phyloP scores from a whole-genome alignment of 2,329 filamentous ascomycete genomes.

The Sporothrix brunneoviolacea region DNA sequence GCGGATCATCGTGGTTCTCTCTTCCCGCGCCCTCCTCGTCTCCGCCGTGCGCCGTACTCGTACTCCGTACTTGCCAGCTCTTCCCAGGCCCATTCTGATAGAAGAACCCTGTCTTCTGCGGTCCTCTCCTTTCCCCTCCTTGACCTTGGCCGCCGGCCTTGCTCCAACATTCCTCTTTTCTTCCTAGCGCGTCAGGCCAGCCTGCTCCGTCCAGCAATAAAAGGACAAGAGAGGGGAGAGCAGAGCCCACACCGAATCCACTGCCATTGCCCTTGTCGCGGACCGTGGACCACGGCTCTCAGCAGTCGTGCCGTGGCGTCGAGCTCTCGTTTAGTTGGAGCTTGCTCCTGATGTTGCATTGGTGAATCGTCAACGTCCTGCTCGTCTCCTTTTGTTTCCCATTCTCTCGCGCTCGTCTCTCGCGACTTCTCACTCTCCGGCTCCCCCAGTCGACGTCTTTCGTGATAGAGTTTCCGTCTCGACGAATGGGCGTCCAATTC shows the following conservation, averaged over 20 bases:
- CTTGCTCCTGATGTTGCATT: conserved; percentile 1
- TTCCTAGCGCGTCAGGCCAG: not conserved
- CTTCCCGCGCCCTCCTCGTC: no score
- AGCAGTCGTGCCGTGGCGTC: not conserved
- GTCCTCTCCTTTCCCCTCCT: not conserved
- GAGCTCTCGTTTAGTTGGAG: conserved; percentile 4
- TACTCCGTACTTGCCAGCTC: no score
- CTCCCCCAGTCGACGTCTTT: not conserved
- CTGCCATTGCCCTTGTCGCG: not conserved
- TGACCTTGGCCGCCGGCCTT: not conserved
- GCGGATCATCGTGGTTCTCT: no score
- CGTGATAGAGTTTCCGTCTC: not conserved
- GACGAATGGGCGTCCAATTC: not conserved
- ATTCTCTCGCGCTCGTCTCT: not conserved
- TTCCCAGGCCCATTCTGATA: no score
- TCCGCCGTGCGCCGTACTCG: no score
- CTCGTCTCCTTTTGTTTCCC: not conserved
- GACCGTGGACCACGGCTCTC: not conserved
- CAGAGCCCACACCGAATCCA: conserved; percentile 4
- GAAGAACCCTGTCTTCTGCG: not conserved
- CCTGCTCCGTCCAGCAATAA: not conserved
- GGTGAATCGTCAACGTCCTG: conserved; percentile 2
- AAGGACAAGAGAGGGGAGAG: not conserved
- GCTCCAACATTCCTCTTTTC: not conserved
- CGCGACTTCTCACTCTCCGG: not conserved